phyloP scores from a whole-genome alignment of 768 basidiomycete species.

The Lentinula aciculospora region DNA sequence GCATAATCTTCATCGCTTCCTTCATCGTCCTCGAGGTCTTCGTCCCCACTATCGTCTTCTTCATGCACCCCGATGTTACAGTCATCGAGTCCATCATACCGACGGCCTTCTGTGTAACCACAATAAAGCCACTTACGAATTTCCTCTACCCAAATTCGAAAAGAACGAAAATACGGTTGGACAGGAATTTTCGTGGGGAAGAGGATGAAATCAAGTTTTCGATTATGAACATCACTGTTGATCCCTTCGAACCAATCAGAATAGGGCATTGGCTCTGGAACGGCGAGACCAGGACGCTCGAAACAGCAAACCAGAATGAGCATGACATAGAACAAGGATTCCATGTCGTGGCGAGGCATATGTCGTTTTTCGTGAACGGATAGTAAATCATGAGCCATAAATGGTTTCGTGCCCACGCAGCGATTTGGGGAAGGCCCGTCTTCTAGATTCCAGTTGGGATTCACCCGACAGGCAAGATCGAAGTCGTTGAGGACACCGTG shows the following conservation, averaged over 20 bases:
- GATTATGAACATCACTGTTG: not conserved
- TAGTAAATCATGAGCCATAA: conserved; percentile 1
- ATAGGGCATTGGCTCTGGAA: not conserved
- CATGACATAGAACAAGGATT: conserved; percentile 7
- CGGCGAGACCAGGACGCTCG: not conserved
- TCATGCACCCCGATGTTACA: too few relatives aligned
- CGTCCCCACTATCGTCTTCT: too few relatives aligned
- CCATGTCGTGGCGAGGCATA: conserved; percentile 6
- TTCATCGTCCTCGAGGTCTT: not conserved
- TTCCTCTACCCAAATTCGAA: too few relatives aligned
- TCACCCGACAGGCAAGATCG: conserved; percentile 6
- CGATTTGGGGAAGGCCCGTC: not conserved
- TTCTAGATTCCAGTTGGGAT: not conserved
- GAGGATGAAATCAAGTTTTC: too few relatives aligned
- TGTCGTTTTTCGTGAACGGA: not conserved
- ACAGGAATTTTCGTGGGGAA: too few relatives aligned
- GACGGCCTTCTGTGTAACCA: conserved; percentile 39
- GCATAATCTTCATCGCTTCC: too few relatives aligned
- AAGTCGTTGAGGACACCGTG: conserved; percentile 12
- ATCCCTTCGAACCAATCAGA: not conserved
- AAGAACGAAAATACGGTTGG: too few relatives aligned
- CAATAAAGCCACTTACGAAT: not conserved
- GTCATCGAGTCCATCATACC: conserved; percentile 71
- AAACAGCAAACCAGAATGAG: not conserved
- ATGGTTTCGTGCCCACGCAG: conserved; percentile 2